Conservation (phyloP, 202 grass and related monocot species). For the Carex arenaria region DNA sequence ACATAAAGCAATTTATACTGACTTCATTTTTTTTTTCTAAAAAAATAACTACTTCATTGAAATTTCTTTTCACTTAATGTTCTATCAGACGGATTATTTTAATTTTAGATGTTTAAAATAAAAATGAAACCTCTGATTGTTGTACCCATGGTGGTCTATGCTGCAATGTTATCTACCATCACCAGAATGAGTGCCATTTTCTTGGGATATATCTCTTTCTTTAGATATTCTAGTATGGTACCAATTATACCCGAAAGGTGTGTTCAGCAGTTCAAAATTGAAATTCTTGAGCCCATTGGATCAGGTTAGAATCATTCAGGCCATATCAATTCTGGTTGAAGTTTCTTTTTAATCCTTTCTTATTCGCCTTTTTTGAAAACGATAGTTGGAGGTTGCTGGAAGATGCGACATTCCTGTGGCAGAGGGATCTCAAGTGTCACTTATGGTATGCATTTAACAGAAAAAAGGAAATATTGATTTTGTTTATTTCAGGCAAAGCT, state of each 20-base stretch:
- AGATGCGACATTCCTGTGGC: constrained; percentile 75
- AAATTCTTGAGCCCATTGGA: not conserved
- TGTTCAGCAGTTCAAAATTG: not conserved
- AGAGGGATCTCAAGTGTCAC: constrained; percentile 80
- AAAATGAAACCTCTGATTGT: not conserved
- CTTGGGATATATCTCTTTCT: not conserved
- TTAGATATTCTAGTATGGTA: not conserved
- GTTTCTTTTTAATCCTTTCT: not conserved
- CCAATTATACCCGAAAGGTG: not conserved
- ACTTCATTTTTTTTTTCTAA: not conserved
- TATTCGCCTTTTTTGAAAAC: constrained; percentile 11
- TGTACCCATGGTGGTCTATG: not conserved
- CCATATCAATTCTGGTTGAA: not conserved
- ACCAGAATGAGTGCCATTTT: not conserved
- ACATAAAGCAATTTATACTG: not conserved
- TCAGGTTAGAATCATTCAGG: not conserved
- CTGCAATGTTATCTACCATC: not conserved
- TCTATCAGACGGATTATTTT: not conserved
- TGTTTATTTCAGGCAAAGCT: not conserved
- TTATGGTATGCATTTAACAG: constrained; percentile 43
- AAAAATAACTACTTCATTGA: not conserved
- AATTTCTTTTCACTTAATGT: not conserved
- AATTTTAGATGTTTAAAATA: not conserved
- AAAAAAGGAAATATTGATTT: not conserved
- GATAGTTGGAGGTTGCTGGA: constrained; percentile 71